These are phyloP conservation scores for Pyrus bretschneideri DNA, from an alignment of 306 rosid species.

Conservation along the genomic window DNA sequence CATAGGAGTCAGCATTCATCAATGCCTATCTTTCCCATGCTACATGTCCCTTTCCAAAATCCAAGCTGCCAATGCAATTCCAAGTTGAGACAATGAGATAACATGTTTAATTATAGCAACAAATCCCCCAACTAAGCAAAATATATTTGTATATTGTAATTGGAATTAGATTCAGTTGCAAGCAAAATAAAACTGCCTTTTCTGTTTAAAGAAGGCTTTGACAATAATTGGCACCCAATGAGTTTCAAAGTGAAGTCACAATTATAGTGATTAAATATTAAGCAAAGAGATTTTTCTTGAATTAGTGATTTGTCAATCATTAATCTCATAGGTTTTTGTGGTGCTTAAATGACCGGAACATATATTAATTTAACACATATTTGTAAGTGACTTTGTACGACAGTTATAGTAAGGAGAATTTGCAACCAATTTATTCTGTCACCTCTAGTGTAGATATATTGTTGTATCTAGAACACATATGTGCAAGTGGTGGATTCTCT, in stretches of 20 bases:
- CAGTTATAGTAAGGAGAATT: too few relatives aligned
- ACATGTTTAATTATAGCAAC: neutral
- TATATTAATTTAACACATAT: too few relatives aligned
- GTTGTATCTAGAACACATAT: too few relatives aligned
- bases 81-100: neutral
- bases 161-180: neutral
- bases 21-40: neutral
- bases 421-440: too few relatives aligned
- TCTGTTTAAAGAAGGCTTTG: neutral
- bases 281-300: too few relatives aligned
- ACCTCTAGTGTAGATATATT: too few relatives aligned
- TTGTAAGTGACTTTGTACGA: too few relatives aligned
- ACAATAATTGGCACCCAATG: neutral
- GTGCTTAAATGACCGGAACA: neutral
- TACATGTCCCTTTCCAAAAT: neutral
- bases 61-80: constrained; percentile 10
- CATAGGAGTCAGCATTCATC: constrained; percentile 4
- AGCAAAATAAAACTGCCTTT: neutral
- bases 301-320: too few relatives aligned
- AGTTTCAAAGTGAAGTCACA: too few relatives aligned
- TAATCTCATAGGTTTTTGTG: too few relatives aligned
- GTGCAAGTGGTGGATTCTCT: too few relatives aligned
- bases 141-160: neutral
- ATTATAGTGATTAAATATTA: too few relatives aligned
- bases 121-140: neutral